A percentile compares a stretch with the other conserved stretches of the same genome.
These are phyloP conservation scores for Bryoglossum gracile DNA, from an alignment of 495 filamentous ascomycete genomes.

Conservation along the genomic window DNA sequence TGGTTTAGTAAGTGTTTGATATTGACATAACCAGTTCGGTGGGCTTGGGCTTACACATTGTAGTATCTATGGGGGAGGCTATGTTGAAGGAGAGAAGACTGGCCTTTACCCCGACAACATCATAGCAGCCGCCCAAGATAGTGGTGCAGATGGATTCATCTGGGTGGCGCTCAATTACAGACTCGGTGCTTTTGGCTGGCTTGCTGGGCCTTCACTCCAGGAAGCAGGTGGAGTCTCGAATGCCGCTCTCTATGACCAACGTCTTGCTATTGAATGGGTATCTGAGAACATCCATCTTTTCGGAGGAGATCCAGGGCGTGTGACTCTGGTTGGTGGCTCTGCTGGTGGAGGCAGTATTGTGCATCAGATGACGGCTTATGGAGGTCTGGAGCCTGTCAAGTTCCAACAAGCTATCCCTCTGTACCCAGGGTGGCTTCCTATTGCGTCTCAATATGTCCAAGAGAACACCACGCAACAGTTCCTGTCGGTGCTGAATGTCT, in stretches of 20 bases:
- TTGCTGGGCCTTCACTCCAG: constrained; percentile 39
- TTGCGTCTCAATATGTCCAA: not conserved
- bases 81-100: constrained; percentile 41
- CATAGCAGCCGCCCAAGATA: not conserved
- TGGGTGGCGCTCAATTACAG: constrained; percentile 60
- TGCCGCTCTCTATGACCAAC: constrained; percentile 59
- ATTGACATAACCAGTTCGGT: not conserved
- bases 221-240: constrained; percentile 47
- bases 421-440: not conserved
- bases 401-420: not conserved
- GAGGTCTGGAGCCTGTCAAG: constrained; percentile 18
- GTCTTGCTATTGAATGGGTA: constrained; percentile 65
- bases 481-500: not conserved
- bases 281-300: constrained; percentile 60
- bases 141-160: constrained; percentile 29
- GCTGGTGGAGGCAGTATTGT: constrained; percentile 60
- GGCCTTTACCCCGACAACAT: not conserved
- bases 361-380: constrained; percentile 55
- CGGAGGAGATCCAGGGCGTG: constrained; percentile 54
- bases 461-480: constrained; percentile 3
- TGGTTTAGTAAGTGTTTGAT: not conserved
- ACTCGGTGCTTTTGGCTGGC: constrained; percentile 40
- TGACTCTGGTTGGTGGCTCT: constrained; percentile 66
- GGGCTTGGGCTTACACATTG: too few relatives aligned
- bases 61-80: constrained; percentile 57